Evolutionary conservation across 129 eudicot species (phyloP).

Genomic region (Flaveria bidentis): DNA sequence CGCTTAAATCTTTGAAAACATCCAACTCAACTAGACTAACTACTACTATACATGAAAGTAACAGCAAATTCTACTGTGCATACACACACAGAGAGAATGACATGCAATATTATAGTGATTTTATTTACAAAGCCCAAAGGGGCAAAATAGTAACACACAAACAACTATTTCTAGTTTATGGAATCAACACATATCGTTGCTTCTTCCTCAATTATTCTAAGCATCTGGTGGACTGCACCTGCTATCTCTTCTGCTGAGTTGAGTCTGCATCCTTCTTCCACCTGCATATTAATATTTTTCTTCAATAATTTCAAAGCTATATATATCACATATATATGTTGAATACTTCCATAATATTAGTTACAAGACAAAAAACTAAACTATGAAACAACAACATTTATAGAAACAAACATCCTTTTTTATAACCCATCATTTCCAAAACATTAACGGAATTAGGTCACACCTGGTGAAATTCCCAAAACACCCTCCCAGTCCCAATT

Average conservation of each 20-base stretch:
- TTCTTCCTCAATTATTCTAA: constrained; percentile 91
- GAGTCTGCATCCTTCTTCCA: constrained; percentile 94
- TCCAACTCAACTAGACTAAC: constrained; percentile 26
- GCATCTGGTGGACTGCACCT: constrained; percentile 95
- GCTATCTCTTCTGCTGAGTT: constrained; percentile 90
- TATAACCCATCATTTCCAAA: constrained; percentile 38
- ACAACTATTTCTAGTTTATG: constrained; percentile 43
- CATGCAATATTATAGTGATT: constrained; percentile 26
- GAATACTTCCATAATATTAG: constrained; percentile 23
- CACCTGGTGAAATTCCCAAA: constrained; percentile 33
- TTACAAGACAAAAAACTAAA: constrained; percentile 25
- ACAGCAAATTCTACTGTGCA: constrained; percentile 31
- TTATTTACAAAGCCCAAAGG: constrained; percentile 24
- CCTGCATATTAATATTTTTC: constrained; percentile 44
- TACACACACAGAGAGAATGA: constrained; percentile 23
- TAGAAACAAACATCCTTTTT: constrained; percentile 41
- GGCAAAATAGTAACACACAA: constrained; percentile 34
- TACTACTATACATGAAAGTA: constrained; percentile 21
- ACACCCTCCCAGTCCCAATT: constrained; percentile 29
- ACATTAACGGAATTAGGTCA: constrained; percentile 38
- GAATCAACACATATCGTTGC: constrained; percentile 51
- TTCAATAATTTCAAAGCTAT: not conserved
- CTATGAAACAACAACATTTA: constrained; percentile 32
- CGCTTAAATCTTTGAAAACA: constrained; percentile 10
- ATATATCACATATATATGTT: not conserved